Conservation (phyloP, 2,329 filamentous ascomycete species). For the Parasarocladium wereldwijsianum region DNA sequence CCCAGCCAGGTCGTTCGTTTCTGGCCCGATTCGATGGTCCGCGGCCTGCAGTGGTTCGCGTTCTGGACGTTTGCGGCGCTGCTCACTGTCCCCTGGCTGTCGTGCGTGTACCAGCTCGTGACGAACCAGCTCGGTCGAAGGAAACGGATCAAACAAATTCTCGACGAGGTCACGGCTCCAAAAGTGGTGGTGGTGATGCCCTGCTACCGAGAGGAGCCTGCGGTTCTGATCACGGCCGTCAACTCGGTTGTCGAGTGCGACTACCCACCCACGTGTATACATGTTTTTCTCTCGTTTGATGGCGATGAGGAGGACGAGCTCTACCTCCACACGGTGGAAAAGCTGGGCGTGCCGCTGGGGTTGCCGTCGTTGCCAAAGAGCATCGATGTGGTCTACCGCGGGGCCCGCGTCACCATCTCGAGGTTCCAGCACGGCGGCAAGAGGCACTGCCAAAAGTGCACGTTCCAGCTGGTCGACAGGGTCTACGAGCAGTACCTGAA, state of each 20-base stretch:
- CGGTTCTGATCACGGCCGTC: conserved; percentile 69
- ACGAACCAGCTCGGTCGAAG: conserved; percentile 73
- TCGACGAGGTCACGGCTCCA: conserved; percentile 75
- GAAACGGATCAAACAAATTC: conserved; percentile 67
- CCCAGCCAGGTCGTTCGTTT: conserved; percentile 55
- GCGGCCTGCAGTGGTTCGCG: conserved; percentile 78
- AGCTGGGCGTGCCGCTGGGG: conserved; percentile 66
- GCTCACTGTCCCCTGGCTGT: conserved; percentile 77
- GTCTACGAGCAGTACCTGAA: conserved; percentile 80
- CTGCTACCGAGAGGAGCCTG: conserved; percentile 83
- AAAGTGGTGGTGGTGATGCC: conserved; percentile 97
- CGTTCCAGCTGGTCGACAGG: conserved; percentile 85
- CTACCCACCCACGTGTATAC: conserved; percentile 81
- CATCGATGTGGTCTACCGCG: conserved; percentile 77
- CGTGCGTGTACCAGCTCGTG: conserved; percentile 83
- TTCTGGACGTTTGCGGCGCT: conserved; percentile 86
- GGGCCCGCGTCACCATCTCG: conserved; percentile 76
- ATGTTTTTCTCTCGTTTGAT: conserved; percentile 92
- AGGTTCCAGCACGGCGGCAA: conserved; percentile 90
- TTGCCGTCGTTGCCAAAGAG: conserved; percentile 71
- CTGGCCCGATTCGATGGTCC: conserved; percentile 57
- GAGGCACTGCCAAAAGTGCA: conserved; percentile 82
- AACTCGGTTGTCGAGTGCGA: conserved; percentile 90
- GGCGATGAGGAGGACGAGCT: conserved; percentile 79
- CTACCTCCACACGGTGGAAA: conserved; percentile 74